These are phyloP conservation scores for Senna siamea DNA, from an alignment of 306 rosid species.

Conservation along the genomic window DNA sequence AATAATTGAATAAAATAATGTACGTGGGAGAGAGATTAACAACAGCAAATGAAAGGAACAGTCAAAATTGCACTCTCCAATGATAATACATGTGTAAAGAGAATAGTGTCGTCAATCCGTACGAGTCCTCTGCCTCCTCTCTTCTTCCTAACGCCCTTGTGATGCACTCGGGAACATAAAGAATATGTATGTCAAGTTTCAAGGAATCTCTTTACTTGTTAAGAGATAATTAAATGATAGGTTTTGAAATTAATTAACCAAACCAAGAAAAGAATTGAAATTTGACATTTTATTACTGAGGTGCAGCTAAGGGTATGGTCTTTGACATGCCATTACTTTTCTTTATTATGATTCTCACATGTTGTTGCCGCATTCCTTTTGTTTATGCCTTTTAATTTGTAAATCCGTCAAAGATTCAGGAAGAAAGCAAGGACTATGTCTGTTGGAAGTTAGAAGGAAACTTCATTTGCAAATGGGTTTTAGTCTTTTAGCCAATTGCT, in stretches of 20 bases:
- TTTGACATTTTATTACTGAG: slow-evolving; percentile 34
- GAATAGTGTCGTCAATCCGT: slow-evolving; percentile 61
- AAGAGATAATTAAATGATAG: neutral
- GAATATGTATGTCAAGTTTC: slow-evolving; percentile 42
- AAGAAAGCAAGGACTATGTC: slow-evolving; percentile 32
- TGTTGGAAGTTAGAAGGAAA: slow-evolving; percentile 57
- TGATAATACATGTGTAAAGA: slow-evolving; percentile 47
- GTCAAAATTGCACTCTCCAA: slow-evolving; percentile 40
- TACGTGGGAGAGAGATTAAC: neutral
- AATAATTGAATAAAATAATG: neutral
- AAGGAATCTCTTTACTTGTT: slow-evolving; percentile 34
- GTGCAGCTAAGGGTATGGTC: slow-evolving; percentile 49
- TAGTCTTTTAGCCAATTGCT: slow-evolving; percentile 4
- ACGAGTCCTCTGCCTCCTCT: slow-evolving; percentile 41
- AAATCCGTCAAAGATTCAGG: slow-evolving; percentile 11
- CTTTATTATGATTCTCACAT: slow-evolving; percentile 48
- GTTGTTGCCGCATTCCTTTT: slow-evolving; percentile 44
- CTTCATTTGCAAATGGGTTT: slow-evolving; percentile 44
- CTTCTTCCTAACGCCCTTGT: slow-evolving; percentile 36
- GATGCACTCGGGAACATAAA: slow-evolving; percentile 34
- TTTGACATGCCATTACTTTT: slow-evolving; percentile 39
- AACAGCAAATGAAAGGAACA: slow-evolving; percentile 8
- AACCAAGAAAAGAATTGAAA: neutral
- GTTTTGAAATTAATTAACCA: neutral
- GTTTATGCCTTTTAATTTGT: slow-evolving; percentile 9